phyloP scores from a whole-genome alignment of 2,329 filamentous ascomycete species.

The Cercospora berteroae region DNA sequence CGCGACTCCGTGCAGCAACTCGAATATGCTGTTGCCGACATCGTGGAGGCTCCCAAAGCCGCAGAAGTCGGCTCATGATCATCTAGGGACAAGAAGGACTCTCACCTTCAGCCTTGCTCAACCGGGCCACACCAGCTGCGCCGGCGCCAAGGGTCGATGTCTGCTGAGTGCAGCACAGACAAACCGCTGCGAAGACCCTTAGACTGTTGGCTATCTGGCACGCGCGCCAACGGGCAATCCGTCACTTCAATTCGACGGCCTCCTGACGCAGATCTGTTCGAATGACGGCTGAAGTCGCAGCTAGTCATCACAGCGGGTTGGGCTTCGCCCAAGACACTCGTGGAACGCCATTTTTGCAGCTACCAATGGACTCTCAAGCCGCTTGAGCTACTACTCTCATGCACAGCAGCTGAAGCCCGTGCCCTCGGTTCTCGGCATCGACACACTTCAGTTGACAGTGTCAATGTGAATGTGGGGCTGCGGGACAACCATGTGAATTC shows the following conservation, averaged over 20 bases:
- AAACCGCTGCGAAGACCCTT: neutral
- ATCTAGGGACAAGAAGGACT: neutral
- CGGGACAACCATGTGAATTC: neutral
- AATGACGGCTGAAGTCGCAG: neutral
- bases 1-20: slow-evolving; percentile 20
- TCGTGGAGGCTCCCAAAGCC: slow-evolving; percentile 4
- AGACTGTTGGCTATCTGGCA: neutral
- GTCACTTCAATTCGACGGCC: neutral
- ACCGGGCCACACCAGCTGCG: neutral
- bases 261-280: neutral
- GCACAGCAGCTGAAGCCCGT: neutral
- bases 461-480: neutral
- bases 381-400: neutral
- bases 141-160: neutral
- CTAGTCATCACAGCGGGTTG: neutral
- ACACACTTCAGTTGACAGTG: neutral
- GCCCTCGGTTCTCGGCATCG: neutral
- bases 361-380: neutral
- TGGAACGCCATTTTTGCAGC: neutral
- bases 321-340: neutral
- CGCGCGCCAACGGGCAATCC: neutral
- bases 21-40: slow-evolving; percentile 18
- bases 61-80: neutral
- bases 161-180: neutral
- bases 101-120: neutral